phyloP scores from a whole-genome alignment of 129 eudicot genomes.

The Silybum marianum region DNA sequence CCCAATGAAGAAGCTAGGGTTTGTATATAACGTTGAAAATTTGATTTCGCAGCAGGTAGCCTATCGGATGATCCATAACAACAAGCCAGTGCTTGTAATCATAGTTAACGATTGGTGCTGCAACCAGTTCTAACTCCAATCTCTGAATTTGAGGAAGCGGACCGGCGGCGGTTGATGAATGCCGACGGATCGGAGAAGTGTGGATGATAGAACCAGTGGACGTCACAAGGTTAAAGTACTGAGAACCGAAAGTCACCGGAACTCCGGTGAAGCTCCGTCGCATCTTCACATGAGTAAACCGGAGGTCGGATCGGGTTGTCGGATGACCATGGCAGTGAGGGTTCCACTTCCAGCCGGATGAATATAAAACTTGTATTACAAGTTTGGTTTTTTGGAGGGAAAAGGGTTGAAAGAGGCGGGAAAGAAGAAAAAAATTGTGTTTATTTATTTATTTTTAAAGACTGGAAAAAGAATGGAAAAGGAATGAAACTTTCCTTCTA shows the following conservation, averaged over 20 bases:
- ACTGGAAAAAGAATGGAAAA: too few relatives aligned
- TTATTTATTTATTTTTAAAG: too few relatives aligned
- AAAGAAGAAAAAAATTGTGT: too few relatives aligned
- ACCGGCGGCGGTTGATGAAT: conserved; percentile 22
- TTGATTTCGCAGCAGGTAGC: conserved; percentile 38
- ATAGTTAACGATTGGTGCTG: conserved; percentile 42
- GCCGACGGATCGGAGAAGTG: conserved; percentile 16
- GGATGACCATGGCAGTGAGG: neutral
- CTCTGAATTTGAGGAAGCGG: conserved; percentile 4
- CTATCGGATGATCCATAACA: conserved; percentile 51
- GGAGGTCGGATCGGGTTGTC: neutral
- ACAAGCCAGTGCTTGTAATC: conserved; percentile 65
- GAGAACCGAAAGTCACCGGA: neutral
- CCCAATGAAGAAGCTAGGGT: conserved; percentile 55
- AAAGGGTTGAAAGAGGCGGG: too few relatives aligned
- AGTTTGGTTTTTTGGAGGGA: neutral
- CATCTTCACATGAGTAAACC: neutral
- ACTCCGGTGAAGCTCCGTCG: conserved; percentile 2
- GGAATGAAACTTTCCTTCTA: too few relatives aligned
- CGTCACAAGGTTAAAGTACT: neutral
- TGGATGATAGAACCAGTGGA: neutral
- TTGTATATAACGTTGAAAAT: conserved; percentile 41
- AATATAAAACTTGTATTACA: neutral
- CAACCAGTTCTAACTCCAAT: conserved; percentile 31
- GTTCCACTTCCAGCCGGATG: neutral